These are phyloP conservation scores for Aspergillus niger DNA, from an alignment of 2,329 filamentous ascomycete genomes.

Conservation along the genomic window DNA sequence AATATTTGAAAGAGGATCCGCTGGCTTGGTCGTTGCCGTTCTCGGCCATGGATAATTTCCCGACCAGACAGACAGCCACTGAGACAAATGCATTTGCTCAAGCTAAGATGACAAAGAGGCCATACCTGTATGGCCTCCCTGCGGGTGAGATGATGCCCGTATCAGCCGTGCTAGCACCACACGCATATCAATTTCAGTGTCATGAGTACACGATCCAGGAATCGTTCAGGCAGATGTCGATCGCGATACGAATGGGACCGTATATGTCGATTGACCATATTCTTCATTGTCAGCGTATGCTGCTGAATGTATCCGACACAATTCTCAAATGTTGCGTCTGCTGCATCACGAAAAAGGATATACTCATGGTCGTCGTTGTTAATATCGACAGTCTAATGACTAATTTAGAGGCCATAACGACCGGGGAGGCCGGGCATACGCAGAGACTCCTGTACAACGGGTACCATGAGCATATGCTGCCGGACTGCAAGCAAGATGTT, in stretches of 20 bases:
- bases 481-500: constrained; percentile 11
- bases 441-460: constrained; percentile 16
- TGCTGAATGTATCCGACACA: constrained; percentile 31
- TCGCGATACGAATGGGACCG: constrained; percentile 19
- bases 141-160: constrained; percentile 2
- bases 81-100: not conserved
- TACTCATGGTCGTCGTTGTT: constrained; percentile 35
- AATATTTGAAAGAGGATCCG: constrained; percentile 10
- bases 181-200: constrained; percentile 25
- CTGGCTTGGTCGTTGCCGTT: constrained; percentile 15
- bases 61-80: not conserved
- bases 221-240: constrained; percentile 25
- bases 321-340: constrained; percentile 34
- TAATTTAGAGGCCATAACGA: constrained; percentile 26
- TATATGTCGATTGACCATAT: constrained; percentile 29
- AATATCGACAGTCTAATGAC: constrained; percentile 33
- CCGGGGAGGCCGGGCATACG: constrained; percentile 16
- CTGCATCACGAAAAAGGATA: constrained; percentile 25
- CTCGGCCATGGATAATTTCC: not conserved
- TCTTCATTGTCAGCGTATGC: constrained; percentile 28
- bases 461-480: constrained; percentile 12
- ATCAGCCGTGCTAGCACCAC: not conserved
- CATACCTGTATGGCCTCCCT: constrained; percentile 7
- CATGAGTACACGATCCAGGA: constrained; percentile 28
- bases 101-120: constrained; percentile 1